Conservation (phyloP, 2,329 filamentous ascomycete genomes). For the Penicillium brevicompactum region DNA sequence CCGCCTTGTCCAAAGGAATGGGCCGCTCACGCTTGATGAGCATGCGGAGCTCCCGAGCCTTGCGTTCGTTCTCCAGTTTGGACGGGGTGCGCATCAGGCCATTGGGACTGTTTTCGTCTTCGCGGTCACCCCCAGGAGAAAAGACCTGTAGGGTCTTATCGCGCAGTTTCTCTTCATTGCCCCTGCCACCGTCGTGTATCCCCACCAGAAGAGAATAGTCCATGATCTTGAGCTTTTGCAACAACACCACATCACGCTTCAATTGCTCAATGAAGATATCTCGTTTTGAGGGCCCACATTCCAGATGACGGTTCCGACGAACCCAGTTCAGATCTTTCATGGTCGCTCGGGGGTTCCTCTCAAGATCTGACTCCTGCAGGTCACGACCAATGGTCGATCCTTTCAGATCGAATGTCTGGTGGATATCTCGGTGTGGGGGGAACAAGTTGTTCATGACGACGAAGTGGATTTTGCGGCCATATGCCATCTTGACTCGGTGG, state of each 20-base stretch:
- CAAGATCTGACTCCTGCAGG: conserved; percentile 83
- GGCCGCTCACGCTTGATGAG: conserved; percentile 92
- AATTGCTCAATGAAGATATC: conserved; percentile 86
- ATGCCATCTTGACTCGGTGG: conserved; percentile 96
- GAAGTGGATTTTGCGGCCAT: conserved; percentile 97
- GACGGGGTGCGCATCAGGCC: conserved; percentile 87
- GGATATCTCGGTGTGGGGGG: conserved; percentile 94
- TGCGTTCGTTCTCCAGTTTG: conserved; percentile 86
- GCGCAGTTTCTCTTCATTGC: conserved; percentile 91
- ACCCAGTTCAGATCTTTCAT: conserved; percentile 98
- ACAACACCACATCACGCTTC: conserved; percentile 78
- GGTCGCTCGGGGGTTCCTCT: conserved; percentile 86
- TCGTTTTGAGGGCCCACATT: conserved; percentile 88
- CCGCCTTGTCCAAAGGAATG: conserved; percentile 83
- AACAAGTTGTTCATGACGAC: conserved; percentile 99
- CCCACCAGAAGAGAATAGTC: conserved; percentile 95
- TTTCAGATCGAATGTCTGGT: conserved; percentile 95
- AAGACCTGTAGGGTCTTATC: conserved; percentile 92
- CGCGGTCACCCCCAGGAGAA: conserved; percentile 76
- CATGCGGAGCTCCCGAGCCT: conserved; percentile 86
- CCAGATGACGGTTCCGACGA: conserved; percentile 78
- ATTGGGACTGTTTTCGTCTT: conserved; percentile 63
- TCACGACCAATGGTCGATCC: conserved; percentile 93
- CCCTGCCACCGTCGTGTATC: conserved; percentile 85
- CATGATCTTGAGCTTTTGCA: conserved; percentile 94